Evolutionary conservation across 2,329 filamentous ascomycete species (phyloP).

Genomic region (Diplodia sapinea): DNA sequence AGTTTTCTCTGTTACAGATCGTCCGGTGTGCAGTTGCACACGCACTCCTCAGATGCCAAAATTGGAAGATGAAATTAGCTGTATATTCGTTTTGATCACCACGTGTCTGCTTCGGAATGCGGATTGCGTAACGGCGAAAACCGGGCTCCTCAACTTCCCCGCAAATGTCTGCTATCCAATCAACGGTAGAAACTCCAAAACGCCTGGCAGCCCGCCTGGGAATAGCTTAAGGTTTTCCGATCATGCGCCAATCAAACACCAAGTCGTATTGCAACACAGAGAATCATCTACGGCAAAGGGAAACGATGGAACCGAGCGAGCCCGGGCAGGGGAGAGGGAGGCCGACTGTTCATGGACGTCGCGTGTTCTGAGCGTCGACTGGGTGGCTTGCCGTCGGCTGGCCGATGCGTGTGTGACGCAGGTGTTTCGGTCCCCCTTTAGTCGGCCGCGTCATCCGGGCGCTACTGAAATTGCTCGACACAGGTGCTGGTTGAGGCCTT

Average conservation of each 20-base stretch:
- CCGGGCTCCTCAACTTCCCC: not conserved
- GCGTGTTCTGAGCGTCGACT: not conserved
- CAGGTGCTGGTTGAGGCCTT: conserved; percentile 1
- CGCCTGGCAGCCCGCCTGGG: conserved; percentile 22
- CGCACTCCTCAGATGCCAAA: conserved; percentile 13
- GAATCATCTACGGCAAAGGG: conserved; percentile 16
- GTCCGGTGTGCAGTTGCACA: conserved; percentile 5
- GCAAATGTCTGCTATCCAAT: conserved; percentile 8
- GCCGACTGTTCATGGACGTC: not conserved
- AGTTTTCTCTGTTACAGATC: conserved; percentile 27
- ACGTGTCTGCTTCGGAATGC: conserved; percentile 10
- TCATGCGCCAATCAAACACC: conserved; percentile 23
- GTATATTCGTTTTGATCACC: conserved; percentile 21
- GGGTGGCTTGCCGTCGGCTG: conserved; percentile 1
- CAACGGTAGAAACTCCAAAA: conserved; percentile 15
- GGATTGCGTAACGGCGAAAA: conserved; percentile 11
- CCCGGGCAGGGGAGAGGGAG: conserved; percentile 4
- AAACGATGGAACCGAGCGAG: conserved; percentile 5
- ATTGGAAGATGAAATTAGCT: conserved; percentile 13
- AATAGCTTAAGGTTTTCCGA: conserved; percentile 15
- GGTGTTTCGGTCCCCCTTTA: not conserved
- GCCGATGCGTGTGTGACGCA: conserved; percentile 6
- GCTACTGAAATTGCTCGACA: conserved; percentile 2
- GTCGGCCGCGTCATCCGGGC: conserved; percentile 23
- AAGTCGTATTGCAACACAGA: conserved; percentile 11